Evolutionary conservation across 2,329 filamentous ascomycete species (phyloP).

Genomic region (Penicillium polonicum): DNA sequence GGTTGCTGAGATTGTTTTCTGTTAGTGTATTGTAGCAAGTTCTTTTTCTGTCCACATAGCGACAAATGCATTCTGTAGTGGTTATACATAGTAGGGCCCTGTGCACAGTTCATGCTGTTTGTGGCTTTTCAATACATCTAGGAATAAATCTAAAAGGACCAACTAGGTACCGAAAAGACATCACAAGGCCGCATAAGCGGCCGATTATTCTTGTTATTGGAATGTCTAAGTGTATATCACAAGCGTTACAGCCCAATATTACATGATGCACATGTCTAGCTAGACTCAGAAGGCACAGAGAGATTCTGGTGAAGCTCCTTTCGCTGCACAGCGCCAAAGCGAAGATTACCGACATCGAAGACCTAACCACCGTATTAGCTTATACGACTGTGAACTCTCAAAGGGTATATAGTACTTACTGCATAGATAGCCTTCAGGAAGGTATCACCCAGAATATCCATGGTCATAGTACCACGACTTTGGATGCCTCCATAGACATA

Average conservation of each 20-base stretch:
- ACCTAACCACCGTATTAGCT: conserved; percentile 42
- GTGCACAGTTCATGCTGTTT: no score
- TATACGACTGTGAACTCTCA: background rate
- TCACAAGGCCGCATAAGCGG: background rate
- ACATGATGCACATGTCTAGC: background rate
- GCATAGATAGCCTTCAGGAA: conserved; percentile 67
- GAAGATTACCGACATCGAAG: conserved; percentile 62
- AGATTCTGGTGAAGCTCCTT: conserved; percentile 39
- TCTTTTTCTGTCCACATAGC: background rate
- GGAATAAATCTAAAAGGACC: no score
- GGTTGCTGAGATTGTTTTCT: background rate
- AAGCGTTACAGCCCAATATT: background rate
- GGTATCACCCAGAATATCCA: conserved; percentile 64
- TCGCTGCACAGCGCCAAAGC: conserved; percentile 61
- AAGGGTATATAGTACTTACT: conserved; percentile 40
- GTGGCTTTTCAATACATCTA: no score
- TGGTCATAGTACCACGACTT: conserved; percentile 56
- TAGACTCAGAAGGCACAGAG: conserved; percentile 12
- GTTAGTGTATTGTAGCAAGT: background rate
- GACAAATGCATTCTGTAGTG: background rate
- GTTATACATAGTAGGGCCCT: no score
- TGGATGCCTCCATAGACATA: conserved; percentile 66
- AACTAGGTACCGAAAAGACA: background rate
- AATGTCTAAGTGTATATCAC: no score
- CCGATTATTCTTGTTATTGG: background rate